phyloP scores from a whole-genome alignment of 2,329 filamentous ascomycete species.

The Venturia asperata region DNA sequence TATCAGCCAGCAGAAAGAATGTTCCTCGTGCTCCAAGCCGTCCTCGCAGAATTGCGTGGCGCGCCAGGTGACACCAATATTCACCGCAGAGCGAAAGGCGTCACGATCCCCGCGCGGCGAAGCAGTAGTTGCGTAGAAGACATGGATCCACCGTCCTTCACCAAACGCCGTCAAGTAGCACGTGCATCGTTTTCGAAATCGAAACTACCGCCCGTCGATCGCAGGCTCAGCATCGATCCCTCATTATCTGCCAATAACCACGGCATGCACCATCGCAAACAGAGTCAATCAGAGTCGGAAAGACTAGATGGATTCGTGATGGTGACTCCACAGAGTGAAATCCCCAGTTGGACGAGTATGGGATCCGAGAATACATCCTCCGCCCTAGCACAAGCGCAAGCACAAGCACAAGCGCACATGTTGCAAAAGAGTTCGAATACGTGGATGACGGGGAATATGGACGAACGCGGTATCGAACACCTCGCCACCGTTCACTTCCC shows the following conservation, averaged over 20 bases:
- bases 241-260: slow-evolving; percentile 1
- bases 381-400: neutral
- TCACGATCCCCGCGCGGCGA: slow-evolving; percentile 28
- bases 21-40: slow-evolving; percentile 46
- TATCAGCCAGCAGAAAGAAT: slow-evolving; percentile 50
- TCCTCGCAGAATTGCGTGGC: slow-evolving; percentile 43
- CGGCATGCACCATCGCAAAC: slow-evolving; percentile 5
- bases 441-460: slow-evolving; percentile 28
- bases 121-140: slow-evolving; percentile 25
- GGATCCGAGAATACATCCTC: neutral
- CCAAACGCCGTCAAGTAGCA: slow-evolving; percentile 28
- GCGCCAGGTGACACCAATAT: neutral
- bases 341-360: slow-evolving; percentile 24
- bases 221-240: slow-evolving; percentile 19
- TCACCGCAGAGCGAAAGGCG: slow-evolving; percentile 22
- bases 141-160: slow-evolving; percentile 24
- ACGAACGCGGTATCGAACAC: slow-evolving; percentile 16
- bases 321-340: slow-evolving; percentile 28
- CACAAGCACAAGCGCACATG: neutral
- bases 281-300: slow-evolving; percentile 24
- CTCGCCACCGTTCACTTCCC: slow-evolving; percentile 31
- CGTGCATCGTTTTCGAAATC: slow-evolving; percentile 22
- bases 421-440: slow-evolving; percentile 19
- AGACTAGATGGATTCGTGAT: slow-evolving; percentile 27
- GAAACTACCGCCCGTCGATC: slow-evolving; percentile 20